These are phyloP conservation scores for Metarhizium humberi DNA, from an alignment of 2,329 filamentous ascomycete species.

Conservation along the genomic window DNA sequence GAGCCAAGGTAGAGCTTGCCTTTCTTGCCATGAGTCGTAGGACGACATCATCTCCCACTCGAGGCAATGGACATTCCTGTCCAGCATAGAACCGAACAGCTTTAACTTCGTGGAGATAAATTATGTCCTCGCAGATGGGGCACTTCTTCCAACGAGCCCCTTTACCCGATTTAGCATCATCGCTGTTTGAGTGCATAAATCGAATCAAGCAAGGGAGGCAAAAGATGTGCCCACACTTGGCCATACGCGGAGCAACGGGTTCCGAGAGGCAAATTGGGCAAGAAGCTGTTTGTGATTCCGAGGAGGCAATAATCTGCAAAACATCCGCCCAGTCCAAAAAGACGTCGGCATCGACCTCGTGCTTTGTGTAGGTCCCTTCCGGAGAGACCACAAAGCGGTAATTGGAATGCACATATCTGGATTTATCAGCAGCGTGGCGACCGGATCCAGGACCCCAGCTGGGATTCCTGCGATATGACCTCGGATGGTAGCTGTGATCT, in stretches of 20 bases:
- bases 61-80: constrained; percentile 72
- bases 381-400: constrained; percentile 95
- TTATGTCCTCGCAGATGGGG: constrained; percentile 85
- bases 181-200: constrained; percentile 81
- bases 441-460: constrained; percentile 83
- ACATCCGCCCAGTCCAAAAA: constrained; percentile 87
- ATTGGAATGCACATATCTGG: constrained; percentile 85
- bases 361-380: constrained; percentile 64
- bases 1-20: constrained; percentile 71
- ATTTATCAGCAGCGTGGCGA: constrained; percentile 85
- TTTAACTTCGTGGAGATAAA: constrained; percentile 85
- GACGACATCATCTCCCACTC: constrained; percentile 82
- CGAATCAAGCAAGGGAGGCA: constrained; percentile 88
- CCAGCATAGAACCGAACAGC: constrained; percentile 88
- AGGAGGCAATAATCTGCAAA: constrained; percentile 82
- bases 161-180: constrained; percentile 63
- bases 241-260: constrained; percentile 91
- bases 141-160: constrained; percentile 85
- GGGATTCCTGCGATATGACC: constrained; percentile 59
- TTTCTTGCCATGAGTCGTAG: constrained; percentile 76
- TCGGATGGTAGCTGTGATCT: constrained; percentile 42
- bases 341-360: constrained; percentile 78
- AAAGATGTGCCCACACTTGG: constrained; percentile 94
- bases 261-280: constrained; percentile 94
- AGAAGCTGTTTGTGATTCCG: constrained; percentile 76